A percentile compares a stretch with the other conserved stretches of the same genome.
Evolutionary conservation across 768 basidiomycete genomes (phyloP).

Genomic region (Termitomyces sp.): DNA sequence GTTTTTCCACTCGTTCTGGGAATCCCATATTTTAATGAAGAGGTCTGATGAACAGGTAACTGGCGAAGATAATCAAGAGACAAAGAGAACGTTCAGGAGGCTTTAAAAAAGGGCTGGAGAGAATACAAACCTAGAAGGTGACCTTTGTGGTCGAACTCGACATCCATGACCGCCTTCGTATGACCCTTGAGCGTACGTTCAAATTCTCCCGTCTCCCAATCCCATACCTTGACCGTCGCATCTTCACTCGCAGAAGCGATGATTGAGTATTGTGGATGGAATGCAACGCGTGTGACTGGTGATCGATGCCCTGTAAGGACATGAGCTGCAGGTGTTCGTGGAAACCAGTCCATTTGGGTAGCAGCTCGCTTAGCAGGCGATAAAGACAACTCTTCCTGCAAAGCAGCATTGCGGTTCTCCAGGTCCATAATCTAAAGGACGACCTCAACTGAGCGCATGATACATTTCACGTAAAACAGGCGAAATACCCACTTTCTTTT

Average conservation of each 20-base stretch:
- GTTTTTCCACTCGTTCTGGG: constrained; percentile 86
- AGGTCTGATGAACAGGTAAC: constrained; percentile 78
- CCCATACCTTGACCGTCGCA: constrained; percentile 89
- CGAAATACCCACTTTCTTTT: constrained; percentile 71
- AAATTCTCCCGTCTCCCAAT: constrained; percentile 94
- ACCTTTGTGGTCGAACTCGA: constrained; percentile 86
- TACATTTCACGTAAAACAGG: background rate
- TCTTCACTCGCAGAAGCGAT: constrained; percentile 87
- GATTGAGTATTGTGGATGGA: constrained; percentile 81
- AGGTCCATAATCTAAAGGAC: constrained; percentile 83
- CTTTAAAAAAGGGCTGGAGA: background rate
- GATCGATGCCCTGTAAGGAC: constrained; percentile 71
- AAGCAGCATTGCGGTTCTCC: constrained; percentile 74
- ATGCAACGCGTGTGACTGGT: constrained; percentile 73
- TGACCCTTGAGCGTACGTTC: constrained; percentile 90
- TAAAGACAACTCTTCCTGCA: constrained; percentile 63
- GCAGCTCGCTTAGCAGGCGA: constrained; percentile 48
- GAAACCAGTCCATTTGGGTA: constrained; percentile 80
- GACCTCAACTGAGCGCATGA: background rate
- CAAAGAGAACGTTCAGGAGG: background rate
- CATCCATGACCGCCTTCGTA: constrained; percentile 82
- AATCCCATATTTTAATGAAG: constrained; percentile 91
- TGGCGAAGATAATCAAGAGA: background rate
- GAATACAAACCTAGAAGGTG: constrained; percentile 60
- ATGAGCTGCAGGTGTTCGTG: constrained; percentile 77